A percentile compares a stretch with the other conserved stretches of the same genome.
Conservation (phyloP, 2,329 filamentous ascomycete genomes). For the Sarocladium brachiariae region DNA sequence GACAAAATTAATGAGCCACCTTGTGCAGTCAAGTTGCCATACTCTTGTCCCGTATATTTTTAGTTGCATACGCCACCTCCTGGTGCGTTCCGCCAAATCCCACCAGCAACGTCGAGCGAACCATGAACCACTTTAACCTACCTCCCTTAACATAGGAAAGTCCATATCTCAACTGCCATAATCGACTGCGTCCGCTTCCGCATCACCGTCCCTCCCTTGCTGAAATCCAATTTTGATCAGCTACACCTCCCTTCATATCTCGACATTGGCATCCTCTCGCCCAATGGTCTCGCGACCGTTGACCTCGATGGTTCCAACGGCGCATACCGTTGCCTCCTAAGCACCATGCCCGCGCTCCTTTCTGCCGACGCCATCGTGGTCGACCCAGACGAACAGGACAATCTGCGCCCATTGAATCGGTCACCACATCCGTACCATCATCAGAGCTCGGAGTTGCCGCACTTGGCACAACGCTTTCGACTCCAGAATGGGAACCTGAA, state of each 20-base stretch:
- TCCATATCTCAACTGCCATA: not conserved
- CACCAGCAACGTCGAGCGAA: not conserved
- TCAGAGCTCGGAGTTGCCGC: constrained; percentile 47
- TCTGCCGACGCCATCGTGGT: constrained; percentile 29
- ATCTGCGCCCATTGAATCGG: constrained; percentile 46
- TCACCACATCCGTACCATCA: constrained; percentile 64
- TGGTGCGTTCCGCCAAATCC: not conserved
- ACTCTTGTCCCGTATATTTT: not conserved
- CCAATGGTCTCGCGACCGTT: constrained; percentile 1
- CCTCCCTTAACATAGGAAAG: not conserved
- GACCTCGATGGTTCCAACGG: constrained; percentile 22
- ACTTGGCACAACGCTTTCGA: constrained; percentile 36
- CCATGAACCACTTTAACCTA: not conserved
- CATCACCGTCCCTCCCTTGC: not conserved
- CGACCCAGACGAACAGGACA: constrained; percentile 28
- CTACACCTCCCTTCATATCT: constrained; percentile 1
- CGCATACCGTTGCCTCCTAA: constrained; percentile 6
- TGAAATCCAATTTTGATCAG: not conserved
- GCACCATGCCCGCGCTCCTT: constrained; percentile 42
- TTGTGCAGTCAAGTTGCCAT: not conserved
- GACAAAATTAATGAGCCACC: too few species aligned
- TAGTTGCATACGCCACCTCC: not conserved
- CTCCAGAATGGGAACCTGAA: constrained; percentile 17
- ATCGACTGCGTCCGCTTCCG: not conserved
- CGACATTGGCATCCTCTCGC: not conserved